phyloP scores from a whole-genome alignment of 805 yeast genomes.

The Ogataea wickerhamii region DNA sequence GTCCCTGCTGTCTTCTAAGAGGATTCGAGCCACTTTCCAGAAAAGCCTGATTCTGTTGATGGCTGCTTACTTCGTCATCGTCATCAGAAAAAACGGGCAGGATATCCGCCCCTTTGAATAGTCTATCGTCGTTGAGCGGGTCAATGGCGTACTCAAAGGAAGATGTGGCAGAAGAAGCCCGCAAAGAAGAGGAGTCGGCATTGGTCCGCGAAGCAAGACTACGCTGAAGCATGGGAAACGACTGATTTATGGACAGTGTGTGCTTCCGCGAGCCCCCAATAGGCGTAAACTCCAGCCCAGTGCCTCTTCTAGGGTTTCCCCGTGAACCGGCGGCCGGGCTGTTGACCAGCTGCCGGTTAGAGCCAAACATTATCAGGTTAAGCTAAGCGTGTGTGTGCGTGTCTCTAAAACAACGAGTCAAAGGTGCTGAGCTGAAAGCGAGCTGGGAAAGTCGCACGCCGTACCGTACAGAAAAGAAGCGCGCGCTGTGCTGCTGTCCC shows the following conservation, averaged over 20 bases:
- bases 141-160: conserved; percentile 26
- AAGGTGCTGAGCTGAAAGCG: too few relatives aligned
- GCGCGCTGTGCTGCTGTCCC: too few relatives aligned
- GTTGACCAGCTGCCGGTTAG: conserved; percentile 27
- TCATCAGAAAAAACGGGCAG: conserved; percentile 23
- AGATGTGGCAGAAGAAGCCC: conserved; percentile 12
- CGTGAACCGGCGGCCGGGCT: conserved; percentile 26
- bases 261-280: conserved; percentile 30
- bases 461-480: too few relatives aligned
- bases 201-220: conserved; percentile 16
- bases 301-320: conserved; percentile 12
- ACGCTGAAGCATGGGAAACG: conserved; percentile 15
- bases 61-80: conserved; percentile 9
- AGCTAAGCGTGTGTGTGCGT: too few relatives aligned
- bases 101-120: conserved; percentile 26
- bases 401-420: too few relatives aligned
- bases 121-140: conserved; percentile 17
- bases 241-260: conserved; percentile 9
- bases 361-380: conserved; percentile 32
- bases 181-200: conserved; percentile 14
- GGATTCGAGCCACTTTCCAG: conserved; percentile 21
- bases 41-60: conserved; percentile 7
- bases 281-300: conserved; percentile 39
- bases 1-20: conserved; percentile 26
- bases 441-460: too few relatives aligned